A percentile compares a stretch with the other conserved stretches of the same genome.
Conservation (phyloP, 139 green algal genomes). For the Chlorella sp. region DNA sequence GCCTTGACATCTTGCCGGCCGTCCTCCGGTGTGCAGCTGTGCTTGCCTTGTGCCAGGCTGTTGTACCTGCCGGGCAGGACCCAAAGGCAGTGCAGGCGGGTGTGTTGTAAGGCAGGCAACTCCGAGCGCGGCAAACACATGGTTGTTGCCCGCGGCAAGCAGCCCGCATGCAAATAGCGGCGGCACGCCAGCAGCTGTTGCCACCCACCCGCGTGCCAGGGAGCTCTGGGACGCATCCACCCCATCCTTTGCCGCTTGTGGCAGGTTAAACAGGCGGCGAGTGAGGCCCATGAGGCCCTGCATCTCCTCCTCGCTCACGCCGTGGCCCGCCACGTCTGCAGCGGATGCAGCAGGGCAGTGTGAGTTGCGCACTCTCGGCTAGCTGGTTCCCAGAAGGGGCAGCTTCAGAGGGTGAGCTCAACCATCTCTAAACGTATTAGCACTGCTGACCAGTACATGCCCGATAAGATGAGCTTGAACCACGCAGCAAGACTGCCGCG, state of each 20-base stretch:
- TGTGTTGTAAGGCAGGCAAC: not conserved
- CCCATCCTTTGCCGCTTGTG: not conserved
- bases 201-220: not conserved
- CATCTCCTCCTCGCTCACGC: not conserved
- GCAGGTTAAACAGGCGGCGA: not conserved
- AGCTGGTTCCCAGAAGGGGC: too few species aligned
- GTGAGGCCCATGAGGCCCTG: not conserved
- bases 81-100: not conserved
- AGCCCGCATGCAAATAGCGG: not conserved
- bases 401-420: too few species aligned
- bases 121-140: too few species aligned
- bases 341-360: too few species aligned
- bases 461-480: too few species aligned
- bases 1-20: slow-evolving; percentile 1
- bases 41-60: not conserved
- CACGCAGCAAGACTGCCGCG: too few species aligned
- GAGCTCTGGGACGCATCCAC: not conserved
- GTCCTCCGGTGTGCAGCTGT: slow-evolving; percentile 25
- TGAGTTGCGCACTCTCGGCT: too few species aligned
- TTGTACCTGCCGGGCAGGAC: slow-evolving; percentile 6
- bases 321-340: not conserved
- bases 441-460: too few species aligned
- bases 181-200: not conserved
- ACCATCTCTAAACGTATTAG: too few species aligned
- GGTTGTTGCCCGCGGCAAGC: not conserved